Base-by-base conservation (phyloP, 768 basidiomycete genomes). In the Boletus coccyginus region DNA sequence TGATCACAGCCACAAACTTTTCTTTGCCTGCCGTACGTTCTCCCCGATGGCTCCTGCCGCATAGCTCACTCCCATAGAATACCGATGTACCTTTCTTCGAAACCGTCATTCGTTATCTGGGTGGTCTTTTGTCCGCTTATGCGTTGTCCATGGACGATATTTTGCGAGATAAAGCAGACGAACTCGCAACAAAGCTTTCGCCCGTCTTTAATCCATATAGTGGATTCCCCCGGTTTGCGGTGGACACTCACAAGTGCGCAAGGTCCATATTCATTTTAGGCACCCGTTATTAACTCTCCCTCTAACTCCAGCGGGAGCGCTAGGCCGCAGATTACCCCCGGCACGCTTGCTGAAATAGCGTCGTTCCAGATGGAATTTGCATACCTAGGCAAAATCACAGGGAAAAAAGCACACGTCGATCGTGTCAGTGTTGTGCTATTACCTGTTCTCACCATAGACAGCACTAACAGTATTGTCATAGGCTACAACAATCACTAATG, bases 61-160 rank as follows among this genome's bases (percentile, higher is more conserved):
- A 14, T 31, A 2, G 13, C 61, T 59, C 33, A 45, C 29, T 44
- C 39, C 16, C 41, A 71, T 47, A 54, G 62, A 70, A 61, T 71
- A 69, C 60, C 74, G 68, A 51, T 1, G 70, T 71, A 0, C 85
- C 86, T 2, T 89, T 86, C 68, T 92, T 91, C 57, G 90, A 95
- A 75, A 95, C 92, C 0, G 83, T 89, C 41, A 97, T 97, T 57
- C 84, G 94, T 33, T 90, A 95, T 63, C 82, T 98, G 2, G 94
- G 94, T 3, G 95, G 94, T 7, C 76, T 95, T 1, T 79, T 95
- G 7, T 89, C 89, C 3, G 92, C 90, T 0, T 88, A 94, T 64
- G 86, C 93, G 6, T 75, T 97, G 2, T 85, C 89, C 1, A 74
- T 77, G 16, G 81, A 94, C 52, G 64, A 73, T 2, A 64, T 88